Evolutionary conservation across 225 moss, liverwort and hornwort species (phyloP).

Genomic region (Pleurozium schreberi): DNA sequence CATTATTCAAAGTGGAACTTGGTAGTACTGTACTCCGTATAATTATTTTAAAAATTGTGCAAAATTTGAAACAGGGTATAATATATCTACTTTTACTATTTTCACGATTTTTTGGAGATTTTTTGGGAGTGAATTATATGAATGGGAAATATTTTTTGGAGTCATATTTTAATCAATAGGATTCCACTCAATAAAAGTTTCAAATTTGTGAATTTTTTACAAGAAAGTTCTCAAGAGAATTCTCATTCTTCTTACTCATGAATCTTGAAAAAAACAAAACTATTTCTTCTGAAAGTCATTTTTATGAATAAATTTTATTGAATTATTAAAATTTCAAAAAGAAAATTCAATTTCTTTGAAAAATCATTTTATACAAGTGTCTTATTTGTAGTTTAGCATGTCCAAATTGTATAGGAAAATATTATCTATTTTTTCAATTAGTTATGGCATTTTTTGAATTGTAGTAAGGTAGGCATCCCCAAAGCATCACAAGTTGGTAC

Average conservation of each 20-base stretch:
- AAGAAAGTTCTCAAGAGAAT: background rate
- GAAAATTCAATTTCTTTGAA: background rate
- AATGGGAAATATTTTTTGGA: no score
- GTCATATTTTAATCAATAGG: background rate
- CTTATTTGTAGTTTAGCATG: background rate
- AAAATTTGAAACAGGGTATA: background rate
- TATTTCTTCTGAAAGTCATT: background rate
- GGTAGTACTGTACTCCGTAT: background rate
- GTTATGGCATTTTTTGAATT: background rate
- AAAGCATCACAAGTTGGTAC: no score
- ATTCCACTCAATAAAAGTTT: background rate
- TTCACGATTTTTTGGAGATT: background rate
- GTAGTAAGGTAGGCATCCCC: no score
- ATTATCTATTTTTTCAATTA: background rate
- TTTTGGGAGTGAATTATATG: no score
- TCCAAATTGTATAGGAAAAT: background rate
- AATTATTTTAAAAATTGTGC: background rate
- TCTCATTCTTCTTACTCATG: background rate
- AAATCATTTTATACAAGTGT: background rate
- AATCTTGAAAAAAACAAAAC: background rate
- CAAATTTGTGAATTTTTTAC: accelerated
- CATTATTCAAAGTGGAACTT: background rate
- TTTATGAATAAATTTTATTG: background rate
- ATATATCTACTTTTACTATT: background rate
- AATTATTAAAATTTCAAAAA: background rate